Evolutionary conservation across 345 rosid genomes (phyloP), one percentile per base, ranked within the genome.

Genomic region (Linum tenue): DNA sequence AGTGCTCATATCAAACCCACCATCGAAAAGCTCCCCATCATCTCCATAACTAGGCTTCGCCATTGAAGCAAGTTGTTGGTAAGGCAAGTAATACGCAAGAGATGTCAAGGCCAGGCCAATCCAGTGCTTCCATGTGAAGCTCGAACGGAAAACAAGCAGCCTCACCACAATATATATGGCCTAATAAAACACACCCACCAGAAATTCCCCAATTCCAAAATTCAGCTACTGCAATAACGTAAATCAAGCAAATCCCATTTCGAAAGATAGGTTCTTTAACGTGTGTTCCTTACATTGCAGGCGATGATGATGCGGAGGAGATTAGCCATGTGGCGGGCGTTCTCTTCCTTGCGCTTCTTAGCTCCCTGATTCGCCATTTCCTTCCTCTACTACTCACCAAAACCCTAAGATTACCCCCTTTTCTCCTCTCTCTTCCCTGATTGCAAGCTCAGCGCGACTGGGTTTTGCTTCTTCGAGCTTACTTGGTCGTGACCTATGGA

Each of bases 291-390:
- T 80, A 86, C 92, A 66, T 89, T 89, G 84, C 81, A 86, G 62
- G 83, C 87, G 73, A 92, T 77, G 71, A 92, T 83, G 73, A 87
- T 69, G 60, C 72, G 79, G 58, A 80, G 86, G 59, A 89, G 83
- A 55, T 72, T 84, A 39, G 84, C 65, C 86, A 89, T 92, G 78
- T 83, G 98, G 68, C 91, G 88, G 39, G 84, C 56, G 71, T 89
- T 87, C 82, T 85, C 96, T 58, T 90, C 97, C 81, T 79, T 90
- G 0, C 91, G 90, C 82, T 90, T 87, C 85, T 92, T 90, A 64
- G 96, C 96, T 60, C 97, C 94, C 76, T 92, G 91, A 83, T 92
- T 92, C 67, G 92, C 98, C 95, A 89, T 91, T 63, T 60, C 40
- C 64, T 14, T 37, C 31, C 31, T 22, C 31, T 22, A 22, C 31